Evolutionary conservation across 2,329 filamentous ascomycete genomes (phyloP), one percentile per base, ranked within the genome.

Genomic region (Colletotrichum shisoi): DNA sequence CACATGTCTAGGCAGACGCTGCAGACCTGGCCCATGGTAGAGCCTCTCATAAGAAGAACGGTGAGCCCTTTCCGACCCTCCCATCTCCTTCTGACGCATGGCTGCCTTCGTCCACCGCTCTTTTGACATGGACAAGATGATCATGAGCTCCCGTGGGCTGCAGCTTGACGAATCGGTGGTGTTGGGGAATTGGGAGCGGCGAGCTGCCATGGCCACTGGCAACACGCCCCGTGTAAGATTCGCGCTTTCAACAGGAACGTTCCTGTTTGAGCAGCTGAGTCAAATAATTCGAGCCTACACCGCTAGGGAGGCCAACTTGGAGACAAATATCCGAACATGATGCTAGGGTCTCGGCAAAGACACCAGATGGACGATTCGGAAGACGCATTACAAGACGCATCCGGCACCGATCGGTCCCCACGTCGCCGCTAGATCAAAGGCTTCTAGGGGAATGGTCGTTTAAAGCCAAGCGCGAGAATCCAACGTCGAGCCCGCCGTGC

Each of bases 181-280:
- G 54, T 68, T 68, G 65, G 48, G 19, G 34, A 58, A 11, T 53
- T 53, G 58, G 27, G 19, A 45, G 24, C 45, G 39, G 39, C 49
- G 44, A 45, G 24, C 45, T 57, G 13, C 39, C 19, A 40, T 56
- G 37, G n/a, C 65, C 62, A 68, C 65, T 64, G 49, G 19, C 17
- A 51, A 11, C 62, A 65, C 61, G 65, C 65, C 65, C 61, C 56
- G 61, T 68, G 61, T 48, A 59, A 24, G n/a, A 42, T 37, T 13
- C 56, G 45, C 63, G 57, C 27, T 62, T 34, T 65, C 65, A 56
- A 68, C 65, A 65, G 65, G 65, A 59, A 68, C 64, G 61, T 61
- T 68, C 54, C 21, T 65, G 54, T 39, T 63, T 52, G 57, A 56
- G 34, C 42, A 59, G 54, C 65, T 65, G 61, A 68, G 44, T 65